Conservation (phyloP, 2,329 filamentous ascomycete species). For the Stagonosporopsis cucurbitacearum region DNA sequence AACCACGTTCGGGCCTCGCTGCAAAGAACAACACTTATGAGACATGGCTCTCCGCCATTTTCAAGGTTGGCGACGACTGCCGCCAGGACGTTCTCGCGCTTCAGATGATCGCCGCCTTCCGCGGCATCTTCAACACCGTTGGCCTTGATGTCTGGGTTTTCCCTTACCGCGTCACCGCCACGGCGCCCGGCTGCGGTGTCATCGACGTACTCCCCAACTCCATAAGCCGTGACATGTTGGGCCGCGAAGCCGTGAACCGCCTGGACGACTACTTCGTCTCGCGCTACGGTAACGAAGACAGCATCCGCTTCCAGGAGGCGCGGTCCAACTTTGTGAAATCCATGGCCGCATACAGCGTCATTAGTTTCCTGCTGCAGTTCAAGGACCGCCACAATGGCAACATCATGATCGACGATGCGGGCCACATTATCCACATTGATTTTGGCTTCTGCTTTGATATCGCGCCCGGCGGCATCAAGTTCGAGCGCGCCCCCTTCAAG, state of each 20-base stretch:
- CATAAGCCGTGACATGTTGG: constrained; percentile 98
- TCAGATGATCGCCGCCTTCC: constrained; percentile 97
- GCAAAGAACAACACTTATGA: constrained; percentile 70
- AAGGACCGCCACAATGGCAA: constrained; percentile 99
- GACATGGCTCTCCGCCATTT: constrained; percentile 99
- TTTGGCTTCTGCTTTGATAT: constrained; percentile 99
- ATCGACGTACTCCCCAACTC: constrained; percentile 98
- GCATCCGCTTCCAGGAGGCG: constrained; percentile 90
- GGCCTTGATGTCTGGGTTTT: constrained; percentile 97
- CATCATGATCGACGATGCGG: constrained; percentile 98
- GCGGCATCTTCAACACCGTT: constrained; percentile 93
- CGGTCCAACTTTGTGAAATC: constrained; percentile 98
- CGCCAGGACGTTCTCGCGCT: constrained; percentile 95
- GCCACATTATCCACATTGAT: constrained; percentile 97
- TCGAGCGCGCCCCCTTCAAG: constrained; percentile 98
- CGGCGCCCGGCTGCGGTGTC: constrained; percentile 94
- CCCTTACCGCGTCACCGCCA: constrained; percentile 95
- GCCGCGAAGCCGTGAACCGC: constrained; percentile 95
- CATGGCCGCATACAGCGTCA: constrained; percentile 98
- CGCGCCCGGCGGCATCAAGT: constrained; percentile 93
- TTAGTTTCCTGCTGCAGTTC: constrained; percentile 96
- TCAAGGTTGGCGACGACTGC: constrained; percentile 99
- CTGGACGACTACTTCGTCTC: constrained; percentile 98
- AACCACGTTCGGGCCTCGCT: constrained; percentile 40
- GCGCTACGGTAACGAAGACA: constrained; percentile 97